Base-by-base conservation (phyloP, 164 flowering plant species). In the Protea cynaroides region DNA sequence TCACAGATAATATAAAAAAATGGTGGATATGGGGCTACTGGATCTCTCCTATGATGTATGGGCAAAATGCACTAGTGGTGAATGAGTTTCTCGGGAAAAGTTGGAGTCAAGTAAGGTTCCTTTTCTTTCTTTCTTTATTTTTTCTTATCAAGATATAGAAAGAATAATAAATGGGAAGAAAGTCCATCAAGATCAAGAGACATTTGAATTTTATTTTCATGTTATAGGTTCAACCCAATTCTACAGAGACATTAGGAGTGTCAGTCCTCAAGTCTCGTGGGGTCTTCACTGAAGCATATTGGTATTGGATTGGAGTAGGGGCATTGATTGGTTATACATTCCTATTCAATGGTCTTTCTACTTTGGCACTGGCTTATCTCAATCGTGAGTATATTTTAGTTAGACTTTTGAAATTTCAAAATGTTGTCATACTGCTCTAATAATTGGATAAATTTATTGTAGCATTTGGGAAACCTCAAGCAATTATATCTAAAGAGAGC, bases 1-100 rank as follows among this genome's bases (percentile, higher is more conserved):
- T n/a, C 44, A 8, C 67, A 75, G 78, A 52, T 14, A 23, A 68
- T 63, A 70, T 85, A 8, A 81, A 81, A 69, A 71, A 74, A 53
- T 83, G 87, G 87, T 85, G 90, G 86, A 78, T 68, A 53, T 85
- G 90, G 90, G 87, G 76, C 36, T 84, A 74, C 71, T 86, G 87
- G 87, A 25, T 51, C 25, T 86, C 91, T 3, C 91, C 91, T 13
- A 15, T 85, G 79, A 81, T 77, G 80, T 83, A 85, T 53, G 84
- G 70, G 8, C 86, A 80, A 71, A 83, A 80, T 64, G 83, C 82
- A 14, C 49, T 83, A 5, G 60, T 68, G 4, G 80, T 66, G 2
- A 83, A 83, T 59, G 90, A 83, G 71, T 84, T 86, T 53, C 81
- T 83, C 25, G 89, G 87, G 34, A 22, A 79, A 3, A 74, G 80